Evolutionary conservation across 495 filamentous ascomycete species (phyloP), one percentile per base, ranked within the genome.

Genomic region (Jackrogersella multiformis): DNA sequence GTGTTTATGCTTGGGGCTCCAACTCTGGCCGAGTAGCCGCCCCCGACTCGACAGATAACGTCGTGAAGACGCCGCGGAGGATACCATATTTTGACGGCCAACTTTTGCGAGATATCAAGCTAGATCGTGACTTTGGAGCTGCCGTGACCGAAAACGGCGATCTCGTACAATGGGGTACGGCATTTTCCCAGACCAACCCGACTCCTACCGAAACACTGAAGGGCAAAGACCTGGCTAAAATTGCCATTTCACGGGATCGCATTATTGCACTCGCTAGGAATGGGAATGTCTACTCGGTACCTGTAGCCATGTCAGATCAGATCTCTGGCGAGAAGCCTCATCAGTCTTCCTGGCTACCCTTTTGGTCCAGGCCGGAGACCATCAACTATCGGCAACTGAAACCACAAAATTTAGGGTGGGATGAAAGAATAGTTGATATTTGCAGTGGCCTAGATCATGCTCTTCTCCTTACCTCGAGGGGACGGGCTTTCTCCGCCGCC

Each of bases 1-100:
- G 92, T 0, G 89, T 97, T 1, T 97, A 96, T 79, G 87, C 88
- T 24, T 99, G 95, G 94, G 95, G 95, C 13, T 90, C 89, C 1
- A 99, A 99, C 71, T 83, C 79, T n/a, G 91, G 94, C 36, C 80
- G 82, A 55, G 94, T 97, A 2, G 92, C 88, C 24, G 94, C 92
- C 24, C 93, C 94, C 1, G 91, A 90, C 61, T 95, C 90, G 4
- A 83, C 89, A 38, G 92, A 97, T 45, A 77, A 77, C 20, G 76
- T 87, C 42, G 84, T 99, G 67, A 97, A 96, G 75, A 87, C 83
- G 1, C 94, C 95, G 8, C 84, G 90, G 51, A 85, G 91, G 41
- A 86, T 98, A 70, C 64, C 84, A 4, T 96, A 88, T 73, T 99
- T 99, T 72, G 88, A 97, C 66, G 90, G 87, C n/a, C 84, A 88